Evolutionary conservation across 768 basidiomycete species (phyloP).

Genomic region (Boletus pseudopeckii): DNA sequence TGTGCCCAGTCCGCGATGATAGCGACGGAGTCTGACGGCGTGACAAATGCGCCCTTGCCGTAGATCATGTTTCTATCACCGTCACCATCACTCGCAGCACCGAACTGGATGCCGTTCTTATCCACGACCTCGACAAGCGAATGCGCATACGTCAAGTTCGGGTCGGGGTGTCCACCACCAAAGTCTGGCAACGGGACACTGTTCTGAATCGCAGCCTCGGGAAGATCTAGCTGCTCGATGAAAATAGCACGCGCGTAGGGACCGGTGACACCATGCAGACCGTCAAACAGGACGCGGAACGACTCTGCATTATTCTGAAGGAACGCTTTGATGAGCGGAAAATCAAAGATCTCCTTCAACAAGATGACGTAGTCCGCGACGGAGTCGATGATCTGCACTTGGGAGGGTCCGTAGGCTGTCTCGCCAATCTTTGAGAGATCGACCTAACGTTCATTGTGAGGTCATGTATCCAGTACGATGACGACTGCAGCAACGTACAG

Average conservation of each 20-base stretch:
- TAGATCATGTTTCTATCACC: conserved; percentile 99
- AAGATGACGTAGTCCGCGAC: conserved; percentile 84
- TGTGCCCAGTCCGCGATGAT: conserved; percentile 98
- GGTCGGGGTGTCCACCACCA: conserved; percentile 97
- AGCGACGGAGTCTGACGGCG: conserved; percentile 95
- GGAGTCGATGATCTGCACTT: conserved; percentile 91
- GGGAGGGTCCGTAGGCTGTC: conserved; percentile 73
- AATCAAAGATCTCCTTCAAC: conserved; percentile 90
- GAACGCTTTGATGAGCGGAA: conserved; percentile 87
- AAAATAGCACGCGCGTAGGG: conserved; percentile 92
- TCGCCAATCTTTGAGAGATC: conserved; percentile 83
- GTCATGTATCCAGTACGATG: background rate
- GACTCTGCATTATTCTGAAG: conserved; percentile 62
- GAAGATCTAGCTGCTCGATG: conserved; percentile 76
- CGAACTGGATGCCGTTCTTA: conserved; percentile 79
- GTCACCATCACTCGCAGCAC: conserved; percentile 96
- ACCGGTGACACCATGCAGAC: conserved; percentile 93
- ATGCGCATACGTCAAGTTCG: conserved; percentile 97
- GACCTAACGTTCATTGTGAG: conserved; percentile 43
- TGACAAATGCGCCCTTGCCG: conserved; percentile 96
- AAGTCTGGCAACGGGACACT: conserved; percentile 91
- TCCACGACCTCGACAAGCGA: conserved; percentile 92
- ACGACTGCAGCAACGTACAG: conserved; percentile 47
- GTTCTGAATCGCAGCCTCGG: conserved; percentile 82
- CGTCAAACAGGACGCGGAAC: conserved; percentile 92